Conservation (phyloP, 768 basidiomycete species). For the Hygrocybe punicea region DNA sequence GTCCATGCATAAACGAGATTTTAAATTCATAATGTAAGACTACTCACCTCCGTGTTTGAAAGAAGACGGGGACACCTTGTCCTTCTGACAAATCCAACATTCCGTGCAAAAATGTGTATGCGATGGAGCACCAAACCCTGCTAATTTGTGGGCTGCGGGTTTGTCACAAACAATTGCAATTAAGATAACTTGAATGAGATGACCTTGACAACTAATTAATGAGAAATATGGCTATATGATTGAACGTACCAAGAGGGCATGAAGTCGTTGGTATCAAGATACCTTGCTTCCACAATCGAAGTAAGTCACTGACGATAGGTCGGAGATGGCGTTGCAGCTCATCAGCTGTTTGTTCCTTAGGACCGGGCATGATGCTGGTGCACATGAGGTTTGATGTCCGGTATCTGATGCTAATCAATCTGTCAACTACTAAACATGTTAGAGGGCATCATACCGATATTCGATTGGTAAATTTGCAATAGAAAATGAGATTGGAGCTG, state of each 20-base stretch:
- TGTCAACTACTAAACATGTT: background rate
- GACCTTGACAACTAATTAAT: background rate
- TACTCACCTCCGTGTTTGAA: background rate
- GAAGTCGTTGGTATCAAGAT: conserved; percentile 19
- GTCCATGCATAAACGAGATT: background rate
- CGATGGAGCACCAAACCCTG: conserved; percentile 22
- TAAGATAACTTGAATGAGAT: conserved; percentile 27
- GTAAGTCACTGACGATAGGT: conserved; percentile 26
- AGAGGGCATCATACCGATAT: background rate
- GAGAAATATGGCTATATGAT: background rate
- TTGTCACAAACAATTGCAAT: conserved; percentile 38
- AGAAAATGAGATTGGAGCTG: no score
- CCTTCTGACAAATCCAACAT: conserved; percentile 28
- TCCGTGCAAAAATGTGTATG: conserved; percentile 35
- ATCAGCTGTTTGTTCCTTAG: conserved; percentile 25
- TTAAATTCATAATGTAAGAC: background rate
- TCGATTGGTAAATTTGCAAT: background rate
- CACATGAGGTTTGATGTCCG: conserved; percentile 23
- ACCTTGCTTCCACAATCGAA: conserved; percentile 23
- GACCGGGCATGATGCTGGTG: conserved; percentile 26
- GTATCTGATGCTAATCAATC: conserved; percentile 23
- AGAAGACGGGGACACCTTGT: background rate
- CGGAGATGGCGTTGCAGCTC: conserved; percentile 26
- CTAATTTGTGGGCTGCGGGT: conserved; percentile 39
- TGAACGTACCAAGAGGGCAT: conserved; percentile 13